These are phyloP conservation scores for Aspergillus taichungensis DNA, from an alignment of 495 filamentous ascomycete genomes.

Conservation along the genomic window DNA sequence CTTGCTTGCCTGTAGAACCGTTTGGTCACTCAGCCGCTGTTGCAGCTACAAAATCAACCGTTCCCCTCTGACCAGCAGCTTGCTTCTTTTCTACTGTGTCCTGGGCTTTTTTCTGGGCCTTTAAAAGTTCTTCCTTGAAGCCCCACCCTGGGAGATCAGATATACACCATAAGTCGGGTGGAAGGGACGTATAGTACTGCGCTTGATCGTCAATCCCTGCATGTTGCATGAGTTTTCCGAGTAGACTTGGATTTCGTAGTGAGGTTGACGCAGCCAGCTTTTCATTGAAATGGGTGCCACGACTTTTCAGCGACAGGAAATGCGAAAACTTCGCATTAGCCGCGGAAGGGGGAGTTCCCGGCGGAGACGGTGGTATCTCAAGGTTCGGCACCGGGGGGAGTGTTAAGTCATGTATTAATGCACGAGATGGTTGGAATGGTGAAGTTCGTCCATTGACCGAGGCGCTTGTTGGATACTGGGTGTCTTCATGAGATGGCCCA, in stretches of 20 bases:
- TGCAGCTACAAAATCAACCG: constrained; percentile 69
- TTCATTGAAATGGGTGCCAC: constrained; percentile 85
- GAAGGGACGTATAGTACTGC: constrained; percentile 71
- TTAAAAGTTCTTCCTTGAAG: constrained; percentile 64
- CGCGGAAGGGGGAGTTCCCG: constrained; percentile 56
- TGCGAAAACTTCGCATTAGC: constrained; percentile 68
- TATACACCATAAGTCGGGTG: constrained; percentile 59
- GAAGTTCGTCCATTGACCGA: constrained; percentile 43
- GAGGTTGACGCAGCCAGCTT: constrained; percentile 62
- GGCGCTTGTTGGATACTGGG: constrained; percentile 12
- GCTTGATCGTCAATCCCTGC: constrained; percentile 57
- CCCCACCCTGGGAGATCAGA: constrained; percentile 57
- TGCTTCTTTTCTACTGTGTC: constrained; percentile 53
- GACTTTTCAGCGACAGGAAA: constrained; percentile 77
- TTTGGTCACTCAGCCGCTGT: constrained; percentile 3
- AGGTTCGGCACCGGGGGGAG: constrained; percentile 73
- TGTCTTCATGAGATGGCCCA: constrained; percentile 30
- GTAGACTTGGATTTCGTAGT: constrained; percentile 71
- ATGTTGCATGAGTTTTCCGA: constrained; percentile 73
- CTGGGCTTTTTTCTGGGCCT: constrained; percentile 50
- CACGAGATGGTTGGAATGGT: constrained; percentile 58
- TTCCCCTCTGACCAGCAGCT: constrained; percentile 43
- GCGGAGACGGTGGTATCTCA: constrained; percentile 77
- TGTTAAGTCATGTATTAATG: constrained; percentile 68
- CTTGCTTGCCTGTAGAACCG: constrained; percentile 1